Evolutionary conservation across 768 basidiomycete genomes (phyloP).

Genomic region (Hydnomerulius pinastri): DNA sequence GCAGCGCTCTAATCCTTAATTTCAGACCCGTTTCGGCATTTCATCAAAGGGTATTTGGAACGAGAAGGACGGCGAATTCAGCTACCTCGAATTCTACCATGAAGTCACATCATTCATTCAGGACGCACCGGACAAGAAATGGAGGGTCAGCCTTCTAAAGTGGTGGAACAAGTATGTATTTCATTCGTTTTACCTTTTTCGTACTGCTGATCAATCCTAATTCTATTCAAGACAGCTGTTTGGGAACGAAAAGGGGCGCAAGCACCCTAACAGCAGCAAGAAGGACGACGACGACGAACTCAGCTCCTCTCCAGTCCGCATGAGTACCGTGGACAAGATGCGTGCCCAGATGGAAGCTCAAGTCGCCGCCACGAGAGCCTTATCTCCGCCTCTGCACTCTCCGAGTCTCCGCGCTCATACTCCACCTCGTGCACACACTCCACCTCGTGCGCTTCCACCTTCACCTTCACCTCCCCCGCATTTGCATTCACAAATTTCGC

Average conservation of each 20-base stretch:
- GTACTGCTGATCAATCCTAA: neutral
- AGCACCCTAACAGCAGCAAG: neutral
- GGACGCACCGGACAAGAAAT: slow-evolving; percentile 1
- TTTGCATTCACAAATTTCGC: too few species aligned
- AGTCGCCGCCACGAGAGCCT: too few species aligned
- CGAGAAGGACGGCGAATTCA: slow-evolving; percentile 2
- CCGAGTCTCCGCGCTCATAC: too few species aligned
- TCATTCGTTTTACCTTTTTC: too few species aligned
- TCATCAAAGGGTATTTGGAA: neutral
- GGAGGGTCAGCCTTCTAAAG: neutral
- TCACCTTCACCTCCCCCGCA: too few species aligned
- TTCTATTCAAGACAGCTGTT: neutral
- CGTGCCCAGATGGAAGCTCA: neutral
- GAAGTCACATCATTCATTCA: neutral
- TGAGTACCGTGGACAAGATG: neutral
- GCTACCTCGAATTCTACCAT: slow-evolving; percentile 1
- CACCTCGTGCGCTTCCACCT: too few species aligned
- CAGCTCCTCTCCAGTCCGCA: neutral
- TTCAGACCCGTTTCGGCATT: slow-evolving; percentile 2
- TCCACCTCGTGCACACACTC: too few species aligned
- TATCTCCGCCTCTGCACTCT: too few species aligned
- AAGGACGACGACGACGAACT: too few species aligned
- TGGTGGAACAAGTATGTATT: slow-evolving; percentile 5
- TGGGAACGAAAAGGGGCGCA: neutral
- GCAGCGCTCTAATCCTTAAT: neutral